Base-by-base conservation (phyloP, 208 protist species). In the Crithidia thermophila region DNA sequence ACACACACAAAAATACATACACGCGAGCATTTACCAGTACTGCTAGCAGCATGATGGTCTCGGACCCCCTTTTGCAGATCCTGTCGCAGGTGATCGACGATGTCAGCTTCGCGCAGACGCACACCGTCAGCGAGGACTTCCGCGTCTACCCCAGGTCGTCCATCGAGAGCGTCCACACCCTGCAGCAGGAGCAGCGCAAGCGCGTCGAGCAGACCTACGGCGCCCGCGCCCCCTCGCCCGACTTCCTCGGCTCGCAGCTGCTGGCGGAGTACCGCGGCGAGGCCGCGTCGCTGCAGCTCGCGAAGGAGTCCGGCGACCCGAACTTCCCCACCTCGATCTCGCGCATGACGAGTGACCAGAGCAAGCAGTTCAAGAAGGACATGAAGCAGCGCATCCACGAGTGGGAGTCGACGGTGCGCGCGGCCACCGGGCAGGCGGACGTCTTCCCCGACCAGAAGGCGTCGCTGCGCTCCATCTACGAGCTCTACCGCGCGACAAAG, bases 371-470 rank as follows among this genome's bases (percentile, higher is more conserved):
- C 55, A 95, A 95, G 75, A 89, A 83, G 68, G 82, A 90, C 52
- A 91, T 95, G 85, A 95, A 95, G 61, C 82, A 90, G 67, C 86
- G 85, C 53, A 93, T 95, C 66, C 90, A 95, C 60, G 90, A 95
- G 75, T 95, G 90, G 87, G 90, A 95, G 72, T 78, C 77, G 18
- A 69, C 82, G 16, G 79, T 93, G 60, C 71, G 83, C 9, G 79
- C 91, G 31, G 87, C 79, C 14, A 87, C 68, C 3, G 87, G 85
- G 9, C 84, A 88, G 56, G 66, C 67, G 20, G 81, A 90, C 21
- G 85, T 91, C 27, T 77, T 67, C 36, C 64, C 81, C 21, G 81
- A 93, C 49, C 77, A 95, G 28, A 95, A 95, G 71, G 77, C 77
- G 0, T 69, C 72, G 30, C 61, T 95, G 63, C 86, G 82, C 25